Percentiles rank a stretch among this genome's conserved stretches.
Evolutionary conservation across 495 filamentous ascomycete genomes (phyloP).

Genomic region (Penicillium egyptiacum): DNA sequence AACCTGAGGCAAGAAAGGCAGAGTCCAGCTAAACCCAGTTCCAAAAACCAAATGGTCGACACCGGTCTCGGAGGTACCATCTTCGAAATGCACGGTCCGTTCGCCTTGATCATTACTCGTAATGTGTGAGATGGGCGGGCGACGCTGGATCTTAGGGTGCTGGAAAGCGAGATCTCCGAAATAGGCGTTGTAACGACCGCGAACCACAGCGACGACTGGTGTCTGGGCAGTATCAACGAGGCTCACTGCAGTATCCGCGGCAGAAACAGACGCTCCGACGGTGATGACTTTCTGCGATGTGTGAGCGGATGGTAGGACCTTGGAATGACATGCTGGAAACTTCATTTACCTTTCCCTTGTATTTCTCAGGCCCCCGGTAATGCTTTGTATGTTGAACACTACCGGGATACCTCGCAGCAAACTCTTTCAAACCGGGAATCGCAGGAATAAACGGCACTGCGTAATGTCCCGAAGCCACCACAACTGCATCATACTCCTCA

Average conservation of each 20-base stretch:
- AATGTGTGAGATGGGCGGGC: slow-evolving; percentile 48
- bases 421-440: slow-evolving; percentile 46
- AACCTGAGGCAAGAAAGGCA: slow-evolving; percentile 54
- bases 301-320: slow-evolving; percentile 8
- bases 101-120: slow-evolving; percentile 35
- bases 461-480: slow-evolving; percentile 82
- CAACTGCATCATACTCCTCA: slow-evolving; percentile 65
- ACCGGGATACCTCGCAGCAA: slow-evolving; percentile 32
- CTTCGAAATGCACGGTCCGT: slow-evolving; percentile 45
- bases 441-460: slow-evolving; percentile 67
- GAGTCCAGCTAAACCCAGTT: slow-evolving; percentile 56
- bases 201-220: slow-evolving; percentile 41
- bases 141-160: slow-evolving; percentile 46
- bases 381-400: slow-evolving; percentile 44
- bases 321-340: background rate
- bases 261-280: slow-evolving; percentile 46
- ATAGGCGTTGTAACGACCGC: slow-evolving; percentile 48
- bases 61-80: slow-evolving; percentile 46
- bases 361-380: slow-evolving; percentile 40
- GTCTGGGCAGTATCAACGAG: slow-evolving; percentile 33
- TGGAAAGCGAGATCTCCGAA: slow-evolving; percentile 54
- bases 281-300: slow-evolving; percentile 38
- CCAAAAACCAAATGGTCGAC: slow-evolving; percentile 60
- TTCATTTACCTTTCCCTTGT: slow-evolving; percentile 35
- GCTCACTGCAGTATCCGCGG: slow-evolving; percentile 42